Evolutionary conservation across 441 rosid species (phyloP).

Genomic region (Euphorbia celastroides): DNA sequence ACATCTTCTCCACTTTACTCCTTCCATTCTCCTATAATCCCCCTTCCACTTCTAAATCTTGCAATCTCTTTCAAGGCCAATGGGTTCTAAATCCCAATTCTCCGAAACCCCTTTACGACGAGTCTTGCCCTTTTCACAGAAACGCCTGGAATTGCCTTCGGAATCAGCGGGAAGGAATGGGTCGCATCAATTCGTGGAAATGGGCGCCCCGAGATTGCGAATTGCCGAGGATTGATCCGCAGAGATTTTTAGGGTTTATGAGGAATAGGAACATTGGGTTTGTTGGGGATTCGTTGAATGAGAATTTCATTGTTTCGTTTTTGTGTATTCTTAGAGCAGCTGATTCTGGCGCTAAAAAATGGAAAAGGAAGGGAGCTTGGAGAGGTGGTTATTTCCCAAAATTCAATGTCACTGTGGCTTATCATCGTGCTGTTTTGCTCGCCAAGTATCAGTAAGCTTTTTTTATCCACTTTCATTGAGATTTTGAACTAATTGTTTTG

Average conservation of each 20-base stretch:
- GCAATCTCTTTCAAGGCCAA: conserved; percentile 68
- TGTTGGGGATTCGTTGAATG: conserved; percentile 91
- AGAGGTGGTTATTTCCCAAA: conserved; percentile 85
- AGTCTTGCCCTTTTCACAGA: conserved; percentile 83
- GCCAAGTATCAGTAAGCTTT: conserved; percentile 55
- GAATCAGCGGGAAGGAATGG: conserved; percentile 66
- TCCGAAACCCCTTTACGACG: conserved; percentile 51
- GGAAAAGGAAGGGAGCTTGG: conserved; percentile 97
- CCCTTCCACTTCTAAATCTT: conserved; percentile 25
- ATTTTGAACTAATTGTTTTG: neutral
- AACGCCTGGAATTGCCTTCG: conserved; percentile 87
- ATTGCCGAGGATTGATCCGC: conserved; percentile 55
- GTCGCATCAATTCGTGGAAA: conserved; percentile 69
- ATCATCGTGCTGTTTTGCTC: conserved; percentile 87
- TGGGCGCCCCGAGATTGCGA: conserved; percentile 71
- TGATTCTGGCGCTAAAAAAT: conserved; percentile 60
- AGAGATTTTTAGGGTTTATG: conserved; percentile 47
- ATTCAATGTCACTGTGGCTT: conserved; percentile 77
- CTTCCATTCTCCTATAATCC: conserved; percentile 17
- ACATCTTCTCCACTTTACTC: conserved; percentile 32
- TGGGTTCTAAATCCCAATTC: conserved; percentile 45
- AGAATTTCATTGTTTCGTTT: conserved; percentile 76
- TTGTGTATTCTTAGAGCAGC: conserved; percentile 75
- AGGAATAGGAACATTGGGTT: conserved; percentile 76
- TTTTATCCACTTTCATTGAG: neutral